phyloP scores from a whole-genome alignment of 163 green algal genomes.

The Prototheca cutis region DNA sequence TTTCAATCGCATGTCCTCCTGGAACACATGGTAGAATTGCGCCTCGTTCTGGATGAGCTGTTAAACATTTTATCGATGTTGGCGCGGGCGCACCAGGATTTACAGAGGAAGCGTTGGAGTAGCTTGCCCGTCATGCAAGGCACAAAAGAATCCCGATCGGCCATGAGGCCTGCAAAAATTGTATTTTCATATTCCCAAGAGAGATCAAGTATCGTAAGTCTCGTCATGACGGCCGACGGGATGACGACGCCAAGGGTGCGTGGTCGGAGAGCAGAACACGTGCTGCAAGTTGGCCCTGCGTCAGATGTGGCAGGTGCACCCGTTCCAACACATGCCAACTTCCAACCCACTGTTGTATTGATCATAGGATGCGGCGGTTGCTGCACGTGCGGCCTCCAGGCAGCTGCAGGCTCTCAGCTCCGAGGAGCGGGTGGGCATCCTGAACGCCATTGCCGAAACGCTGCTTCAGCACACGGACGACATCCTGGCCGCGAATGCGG shows the following conservation, averaged over 20 bases:
- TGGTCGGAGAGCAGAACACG: neutral
- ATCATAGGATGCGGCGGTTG: slow-evolving; percentile 36
- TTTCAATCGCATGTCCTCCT: too few relatives aligned
- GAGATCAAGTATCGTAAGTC: neutral
- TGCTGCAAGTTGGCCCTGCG: neutral
- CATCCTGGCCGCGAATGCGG: slow-evolving; percentile 72
- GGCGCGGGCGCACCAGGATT: neutral
- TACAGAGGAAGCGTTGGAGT: too few relatives aligned
- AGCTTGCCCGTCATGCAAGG: too few relatives aligned
- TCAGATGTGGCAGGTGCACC: neutral
- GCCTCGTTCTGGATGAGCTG: too few relatives aligned
- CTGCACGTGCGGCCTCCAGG: slow-evolving; percentile 61
- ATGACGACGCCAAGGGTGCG: neutral
- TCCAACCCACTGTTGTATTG: too few relatives aligned
- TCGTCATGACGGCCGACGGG: neutral
- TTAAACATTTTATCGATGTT: too few relatives aligned
- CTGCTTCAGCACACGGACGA: slow-evolving; percentile 61
- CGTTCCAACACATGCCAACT: neutral
- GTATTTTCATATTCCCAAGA: too few relatives aligned
- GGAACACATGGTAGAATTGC: too few relatives aligned
- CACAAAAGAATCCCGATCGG: too few relatives aligned
- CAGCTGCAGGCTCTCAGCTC: slow-evolving; percentile 61
- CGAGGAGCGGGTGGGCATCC: slow-evolving; percentile 54
- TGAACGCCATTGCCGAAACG: slow-evolving; percentile 72
- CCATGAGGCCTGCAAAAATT: too few relatives aligned